Base-by-base conservation (phyloP, 441 rosid genomes). In the Kokia cookei region DNA sequence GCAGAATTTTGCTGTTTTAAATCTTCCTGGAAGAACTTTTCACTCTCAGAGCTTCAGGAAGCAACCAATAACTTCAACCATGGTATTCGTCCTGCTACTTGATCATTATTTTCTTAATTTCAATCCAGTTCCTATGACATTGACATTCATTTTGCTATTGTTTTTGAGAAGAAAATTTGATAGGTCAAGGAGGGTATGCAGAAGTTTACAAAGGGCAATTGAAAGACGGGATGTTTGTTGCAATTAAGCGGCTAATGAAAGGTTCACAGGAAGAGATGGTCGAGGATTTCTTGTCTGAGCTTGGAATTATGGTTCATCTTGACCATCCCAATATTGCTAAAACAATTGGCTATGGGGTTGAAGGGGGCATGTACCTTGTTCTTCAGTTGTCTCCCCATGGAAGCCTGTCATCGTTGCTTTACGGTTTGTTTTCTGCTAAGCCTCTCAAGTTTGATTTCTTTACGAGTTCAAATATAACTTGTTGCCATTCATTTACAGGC, bases 131-230 rank as follows among this genome's bases (percentile, higher is more conserved):
- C 60, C 27, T 35, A 11, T 12, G 32, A 22, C 32, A 65, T 29
- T 47, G 58, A 48, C 27, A 64, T 35, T 17, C 19, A 10, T 10
- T 19, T 67, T 27, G 50, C 58, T 14, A 13, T 75, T 64, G 54
- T 2, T 58, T 69, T 61, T 74, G 75, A 72, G 76, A 77, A 94
- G 98, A 89, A 47, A 86, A 89, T 78, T 81, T 95, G 83, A 95
- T 93, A n/a, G 99, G 99, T 62, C 84, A 91, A 82, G 99, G 99
- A 77, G 98, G 99, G 24, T 93, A 90, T 76, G 98, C 97, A 4
- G 90, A 91, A 78, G 99, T 95, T 27, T 95, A 84, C 86, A 90
- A 85, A 78, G 99, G 99, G 24, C 68, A 86, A 65, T 69, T 93
- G 82, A 61, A 59, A 59, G 89, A 86, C 60, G 97, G 93, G 47